These are phyloP conservation scores for Gaertneriomyces sp. DNA, from an alignment of 192 early-diverging fungal species.

Conservation along the genomic window DNA sequence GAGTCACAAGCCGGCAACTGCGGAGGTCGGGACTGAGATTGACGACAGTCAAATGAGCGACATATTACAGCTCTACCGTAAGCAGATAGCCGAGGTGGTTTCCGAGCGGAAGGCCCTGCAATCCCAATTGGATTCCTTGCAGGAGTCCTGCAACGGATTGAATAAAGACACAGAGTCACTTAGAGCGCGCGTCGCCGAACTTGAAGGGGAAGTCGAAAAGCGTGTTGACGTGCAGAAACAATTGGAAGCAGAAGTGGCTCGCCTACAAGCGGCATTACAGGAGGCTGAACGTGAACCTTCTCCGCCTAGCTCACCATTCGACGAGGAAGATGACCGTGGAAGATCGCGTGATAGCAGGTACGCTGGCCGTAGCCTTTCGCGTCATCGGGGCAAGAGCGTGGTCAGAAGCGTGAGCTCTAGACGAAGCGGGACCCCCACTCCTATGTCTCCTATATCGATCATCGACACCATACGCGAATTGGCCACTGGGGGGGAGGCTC, in stretches of 20 bases:
- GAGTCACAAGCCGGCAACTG: not conserved
- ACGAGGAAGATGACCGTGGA: not conserved
- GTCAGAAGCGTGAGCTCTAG: not conserved
- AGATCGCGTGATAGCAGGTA: not conserved
- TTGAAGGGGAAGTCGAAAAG: not conserved
- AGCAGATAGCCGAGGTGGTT: conserved; percentile 18
- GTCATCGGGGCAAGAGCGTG: not conserved
- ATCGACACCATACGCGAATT: conserved; percentile 13
- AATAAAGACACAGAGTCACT: not conserved
- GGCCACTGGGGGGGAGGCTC: not conserved
- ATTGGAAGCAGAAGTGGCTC: not conserved
- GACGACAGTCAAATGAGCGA: conserved; percentile 11
- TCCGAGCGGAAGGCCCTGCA: conserved; percentile 16
- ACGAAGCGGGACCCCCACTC: not conserved
- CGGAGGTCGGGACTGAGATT: not conserved
- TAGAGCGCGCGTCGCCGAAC: not conserved
- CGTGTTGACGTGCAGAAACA: conserved; percentile 7
- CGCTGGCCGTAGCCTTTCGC: not conserved
- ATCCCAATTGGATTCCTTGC: not conserved
- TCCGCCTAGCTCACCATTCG: not conserved
- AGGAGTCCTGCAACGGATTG: not conserved
- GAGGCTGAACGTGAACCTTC: not conserved
- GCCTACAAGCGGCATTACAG: not conserved
- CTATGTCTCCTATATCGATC: conserved; percentile 9
- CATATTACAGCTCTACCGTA: conserved; percentile 5